Evolutionary conservation across 1,284 basidiomycete species (phyloP).

Genomic region (Ganoderma leucocontextum): DNA sequence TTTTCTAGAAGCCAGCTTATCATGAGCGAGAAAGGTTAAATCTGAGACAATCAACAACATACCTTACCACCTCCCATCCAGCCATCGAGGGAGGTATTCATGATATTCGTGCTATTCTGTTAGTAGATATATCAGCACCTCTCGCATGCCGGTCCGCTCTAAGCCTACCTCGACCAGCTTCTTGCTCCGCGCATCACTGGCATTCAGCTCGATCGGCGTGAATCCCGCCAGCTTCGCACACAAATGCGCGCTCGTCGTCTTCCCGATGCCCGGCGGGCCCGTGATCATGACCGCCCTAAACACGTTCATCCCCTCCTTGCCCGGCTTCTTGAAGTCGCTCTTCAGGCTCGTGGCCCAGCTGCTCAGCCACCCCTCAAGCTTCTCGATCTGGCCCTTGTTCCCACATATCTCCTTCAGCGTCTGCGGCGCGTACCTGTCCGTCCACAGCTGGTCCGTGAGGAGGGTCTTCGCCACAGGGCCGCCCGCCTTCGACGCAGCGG

Average conservation of each 20-base stretch:
- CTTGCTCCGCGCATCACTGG: constrained; percentile 95
- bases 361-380: constrained; percentile 86
- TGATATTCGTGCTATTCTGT: constrained; percentile 86
- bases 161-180: constrained; percentile 87
- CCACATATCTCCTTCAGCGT: constrained; percentile 93
- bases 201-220: constrained; percentile 94
- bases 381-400: constrained; percentile 92
- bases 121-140: neutral
- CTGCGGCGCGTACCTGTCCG: constrained; percentile 92
- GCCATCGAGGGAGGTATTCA: constrained; percentile 89
- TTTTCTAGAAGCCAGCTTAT: constrained; percentile 46
- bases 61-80: constrained; percentile 79
- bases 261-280: constrained; percentile 96
- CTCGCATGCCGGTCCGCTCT: neutral
- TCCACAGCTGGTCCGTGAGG: constrained; percentile 84
- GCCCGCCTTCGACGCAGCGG: neutral
- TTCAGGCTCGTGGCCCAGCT: constrained; percentile 81
- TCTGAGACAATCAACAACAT: constrained; percentile 30
- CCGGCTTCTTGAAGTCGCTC: constrained; percentile 91
- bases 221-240: constrained; percentile 91
- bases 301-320: constrained; percentile 88
- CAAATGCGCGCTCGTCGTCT: constrained; percentile 96
- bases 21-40: constrained; percentile 34
- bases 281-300: constrained; percentile 91
- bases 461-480: neutral